Evolutionary conservation across 306 rosid species (phyloP), one percentile per base, ranked within the genome.

Genomic region (Crotalaria pallida): DNA sequence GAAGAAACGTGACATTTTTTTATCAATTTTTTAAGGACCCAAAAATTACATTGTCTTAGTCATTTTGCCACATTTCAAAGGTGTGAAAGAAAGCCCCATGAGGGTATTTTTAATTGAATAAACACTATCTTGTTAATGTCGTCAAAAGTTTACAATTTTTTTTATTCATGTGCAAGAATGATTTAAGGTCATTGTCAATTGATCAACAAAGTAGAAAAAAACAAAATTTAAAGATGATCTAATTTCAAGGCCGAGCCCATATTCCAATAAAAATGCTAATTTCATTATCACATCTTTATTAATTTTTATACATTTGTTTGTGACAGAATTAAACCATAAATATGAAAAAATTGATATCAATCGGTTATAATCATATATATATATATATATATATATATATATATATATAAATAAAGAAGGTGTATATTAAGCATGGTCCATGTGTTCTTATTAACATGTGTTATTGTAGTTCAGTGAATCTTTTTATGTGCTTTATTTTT

Each of bases 171-270:
- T 62, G 65, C 66, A 55, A 74, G 29, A 75, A 12, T 44, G 61
- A 18, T 56, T 44, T 53, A 56, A 44, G 73, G 43, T 68, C 18
- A 29, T 56, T 80, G 44, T 19, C 34, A 66, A 63, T 40, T 16
- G 52, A 63, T 64, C 36, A 9, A 34, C 10, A 2, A 58, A 79
- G 78, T n/a, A n/a, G n/a, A 53, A 40, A 65, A 50, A 52, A 81
- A 65, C 68, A 68, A 24, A 23, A 34, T 58, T 33, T 21, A 44
- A 24, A 67, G 51, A 44, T 24, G 69, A 78, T 79, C 55, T 59
- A 44, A 45, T 27, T 23, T 44, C 29, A 67, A 77, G 49, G 48
- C 77, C 55, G 67, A 48, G 19, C 34, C 41, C 57, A 69, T 62
- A 60, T 74, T 79, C 81, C 64, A 40, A 40, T 40, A 6, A 3